Percentiles rank a stretch among this genome's conserved stretches.
Evolutionary conservation across 2,329 filamentous ascomycete species (phyloP).

Genomic region (Colletotrichum sp.): DNA sequence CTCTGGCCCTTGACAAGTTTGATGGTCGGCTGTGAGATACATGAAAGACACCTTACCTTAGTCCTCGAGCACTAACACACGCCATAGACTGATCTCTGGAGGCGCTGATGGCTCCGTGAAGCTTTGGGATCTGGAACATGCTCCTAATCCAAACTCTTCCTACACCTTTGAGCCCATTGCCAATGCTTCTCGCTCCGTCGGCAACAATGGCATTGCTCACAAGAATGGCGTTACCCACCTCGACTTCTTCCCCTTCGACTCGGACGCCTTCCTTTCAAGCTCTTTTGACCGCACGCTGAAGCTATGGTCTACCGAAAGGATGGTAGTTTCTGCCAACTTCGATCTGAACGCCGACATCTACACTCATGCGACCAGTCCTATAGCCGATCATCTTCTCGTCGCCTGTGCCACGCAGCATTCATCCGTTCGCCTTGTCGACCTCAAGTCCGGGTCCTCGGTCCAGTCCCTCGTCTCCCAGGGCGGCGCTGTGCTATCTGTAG

Average conservation of each 20-base stretch:
- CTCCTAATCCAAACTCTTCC: slow-evolving; percentile 45
- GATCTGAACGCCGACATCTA: slow-evolving; percentile 72
- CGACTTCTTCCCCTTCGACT: slow-evolving; percentile 80
- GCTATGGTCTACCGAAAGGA: slow-evolving; percentile 71
- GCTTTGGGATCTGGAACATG: slow-evolving; percentile 83
- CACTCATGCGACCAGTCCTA: slow-evolving; percentile 77
- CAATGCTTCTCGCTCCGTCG: slow-evolving; percentile 49
- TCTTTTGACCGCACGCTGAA: slow-evolving; percentile 82
- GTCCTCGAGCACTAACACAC: not conserved
- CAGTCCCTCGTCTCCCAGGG: slow-evolving; percentile 74
- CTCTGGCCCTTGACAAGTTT: slow-evolving; percentile 80
- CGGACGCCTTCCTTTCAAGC: slow-evolving; percentile 75
- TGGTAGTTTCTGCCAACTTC: slow-evolving; percentile 68
- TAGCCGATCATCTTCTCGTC: slow-evolving; percentile 77
- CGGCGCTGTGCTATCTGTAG: slow-evolving; percentile 69
- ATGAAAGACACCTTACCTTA: not conserved
- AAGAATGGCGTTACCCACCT: slow-evolving; percentile 78
- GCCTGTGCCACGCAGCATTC: slow-evolving; percentile 89
- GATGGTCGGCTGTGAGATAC: slow-evolving; percentile 72
- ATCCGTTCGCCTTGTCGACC: slow-evolving; percentile 82
- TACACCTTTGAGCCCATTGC: slow-evolving; percentile 61
- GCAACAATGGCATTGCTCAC: slow-evolving; percentile 45
- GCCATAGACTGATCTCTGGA: slow-evolving; percentile 75
- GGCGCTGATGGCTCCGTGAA: slow-evolving; percentile 85
- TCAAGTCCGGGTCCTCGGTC: slow-evolving; percentile 79